These are phyloP conservation scores for Sarocladiaceae sp. DNA, from an alignment of 2,329 filamentous ascomycete species.

Conservation along the genomic window DNA sequence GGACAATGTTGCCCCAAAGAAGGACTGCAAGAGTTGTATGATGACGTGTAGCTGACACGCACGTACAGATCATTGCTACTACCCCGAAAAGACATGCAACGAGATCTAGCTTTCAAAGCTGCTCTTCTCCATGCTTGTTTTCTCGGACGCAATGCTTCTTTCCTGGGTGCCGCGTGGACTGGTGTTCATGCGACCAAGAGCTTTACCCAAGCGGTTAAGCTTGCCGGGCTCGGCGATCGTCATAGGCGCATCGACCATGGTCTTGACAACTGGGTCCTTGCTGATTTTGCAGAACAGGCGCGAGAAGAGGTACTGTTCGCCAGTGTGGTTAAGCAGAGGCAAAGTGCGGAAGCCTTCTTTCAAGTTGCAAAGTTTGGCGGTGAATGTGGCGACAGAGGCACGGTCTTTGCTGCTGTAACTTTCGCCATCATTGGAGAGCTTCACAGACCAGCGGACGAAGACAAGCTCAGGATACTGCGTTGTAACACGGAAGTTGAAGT, in stretches of 20 bases:
- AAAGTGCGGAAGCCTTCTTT: constrained; percentile 91
- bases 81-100: not conserved
- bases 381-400: constrained; percentile 77
- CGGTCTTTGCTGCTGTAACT: constrained; percentile 55
- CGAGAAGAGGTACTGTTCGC: constrained; percentile 91
- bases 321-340: constrained; percentile 81
- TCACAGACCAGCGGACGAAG: constrained; percentile 90
- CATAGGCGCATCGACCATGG: constrained; percentile 44
- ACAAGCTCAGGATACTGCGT: constrained; percentile 94
- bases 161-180: constrained; percentile 47
- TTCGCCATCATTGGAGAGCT: constrained; percentile 75
- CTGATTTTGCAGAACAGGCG: constrained; percentile 88
- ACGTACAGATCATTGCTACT: too few relatives aligned
- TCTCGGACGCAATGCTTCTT: constrained; percentile 25
- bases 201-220: constrained; percentile 53
- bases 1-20: not conserved
- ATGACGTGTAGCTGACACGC: too few relatives aligned
- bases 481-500: constrained; percentile 74
- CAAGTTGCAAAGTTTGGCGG: constrained; percentile 83
- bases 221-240: constrained; percentile 41
- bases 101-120: constrained; percentile 35
- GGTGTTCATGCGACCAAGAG: constrained; percentile 51
- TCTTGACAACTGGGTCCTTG: constrained; percentile 53
- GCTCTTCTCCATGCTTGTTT: constrained; percentile 45
- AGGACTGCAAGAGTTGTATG: not conserved